Evolutionary conservation across 495 filamentous ascomycete genomes (phyloP).

Genomic region (Hypoxylon lenormandii): DNA sequence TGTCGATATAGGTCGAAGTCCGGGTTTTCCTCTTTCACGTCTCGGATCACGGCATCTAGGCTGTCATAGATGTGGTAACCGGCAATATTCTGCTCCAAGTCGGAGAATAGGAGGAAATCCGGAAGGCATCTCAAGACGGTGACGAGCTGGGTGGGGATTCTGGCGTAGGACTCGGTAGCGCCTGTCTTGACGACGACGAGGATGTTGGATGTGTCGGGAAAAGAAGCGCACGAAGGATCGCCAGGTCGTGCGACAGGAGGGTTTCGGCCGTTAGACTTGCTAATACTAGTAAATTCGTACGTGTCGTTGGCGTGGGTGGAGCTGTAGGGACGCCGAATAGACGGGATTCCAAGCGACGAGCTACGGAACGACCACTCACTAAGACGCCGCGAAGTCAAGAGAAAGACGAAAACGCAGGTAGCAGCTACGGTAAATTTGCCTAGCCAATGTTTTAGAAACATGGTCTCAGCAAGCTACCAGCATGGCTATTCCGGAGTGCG

Average conservation of each 20-base stretch:
- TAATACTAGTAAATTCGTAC: conserved; percentile 8
- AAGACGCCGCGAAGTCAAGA: conserved; percentile 48
- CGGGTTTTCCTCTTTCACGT: conserved; percentile 50
- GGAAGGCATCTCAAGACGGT: conserved; percentile 64
- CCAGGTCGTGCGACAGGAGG: background rate
- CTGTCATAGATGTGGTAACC: conserved; percentile 65
- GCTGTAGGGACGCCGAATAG: conserved; percentile 36
- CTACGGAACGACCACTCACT: conserved; percentile 43
- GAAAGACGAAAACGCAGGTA: conserved; percentile 46
- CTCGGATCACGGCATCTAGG: conserved; percentile 59
- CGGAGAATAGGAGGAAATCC: conserved; percentile 70
- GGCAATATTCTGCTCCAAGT: conserved; percentile 64
- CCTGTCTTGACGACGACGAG: conserved; percentile 69
- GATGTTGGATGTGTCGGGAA: conserved; percentile 56
- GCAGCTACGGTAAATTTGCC: conserved; percentile 30
- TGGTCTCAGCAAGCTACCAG: conserved; percentile 21
- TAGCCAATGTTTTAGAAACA: conserved; percentile 36
- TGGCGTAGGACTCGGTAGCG: conserved; percentile 64
- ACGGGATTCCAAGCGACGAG: conserved; percentile 4
- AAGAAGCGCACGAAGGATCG: conserved; percentile 50
- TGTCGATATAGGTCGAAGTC: conserved; percentile 69
- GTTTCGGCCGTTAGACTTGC: background rate
- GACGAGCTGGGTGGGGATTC: conserved; percentile 67
- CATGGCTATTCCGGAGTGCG: background rate
- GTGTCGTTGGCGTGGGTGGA: conserved; percentile 40